A percentile compares a stretch with the other conserved stretches of the same genome.
Evolutionary conservation across 2,329 filamentous ascomycete species (phyloP).

Genomic region (Daldinia eschscholtzii): DNA sequence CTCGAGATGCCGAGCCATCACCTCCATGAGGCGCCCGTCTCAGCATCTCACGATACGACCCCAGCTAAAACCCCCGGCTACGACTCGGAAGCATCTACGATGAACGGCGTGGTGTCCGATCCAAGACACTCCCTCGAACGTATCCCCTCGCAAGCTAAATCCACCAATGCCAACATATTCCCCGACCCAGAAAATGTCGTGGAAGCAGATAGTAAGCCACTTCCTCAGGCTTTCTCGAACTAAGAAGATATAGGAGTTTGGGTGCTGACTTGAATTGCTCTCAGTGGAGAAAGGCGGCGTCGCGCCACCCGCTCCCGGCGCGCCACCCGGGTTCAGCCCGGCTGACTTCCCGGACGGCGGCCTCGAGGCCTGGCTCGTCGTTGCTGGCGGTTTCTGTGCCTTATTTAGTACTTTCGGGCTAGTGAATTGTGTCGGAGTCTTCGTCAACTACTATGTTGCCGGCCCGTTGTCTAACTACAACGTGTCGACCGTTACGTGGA

Average conservation of each 20-base stretch:
- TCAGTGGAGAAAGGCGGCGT: constrained; percentile 53
- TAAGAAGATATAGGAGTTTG: background rate
- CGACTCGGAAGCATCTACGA: constrained; percentile 45
- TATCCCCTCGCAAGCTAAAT: constrained; percentile 47
- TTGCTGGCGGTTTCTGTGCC: constrained; percentile 60
- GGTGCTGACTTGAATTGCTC: constrained; percentile 42
- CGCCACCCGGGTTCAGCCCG: constrained; percentile 55
- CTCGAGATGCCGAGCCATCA: background rate
- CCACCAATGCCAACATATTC: constrained; percentile 40
- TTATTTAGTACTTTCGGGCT: constrained; percentile 57
- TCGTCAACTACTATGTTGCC: constrained; percentile 67
- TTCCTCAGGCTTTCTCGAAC: background rate
- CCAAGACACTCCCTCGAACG: constrained; percentile 42
- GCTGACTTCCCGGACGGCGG: constrained; percentile 72
- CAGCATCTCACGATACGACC: constrained; percentile 10
- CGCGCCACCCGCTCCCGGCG: constrained; percentile 25
- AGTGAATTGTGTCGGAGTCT: constrained; percentile 63
- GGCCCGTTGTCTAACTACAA: constrained; percentile 62
- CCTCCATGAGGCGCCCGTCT: constrained; percentile 1
- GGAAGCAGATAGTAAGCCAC: constrained; percentile 42
- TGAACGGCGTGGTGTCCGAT: constrained; percentile 37
- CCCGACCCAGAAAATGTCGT: constrained; percentile 42
- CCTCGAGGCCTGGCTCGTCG: constrained; percentile 67
- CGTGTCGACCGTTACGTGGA: constrained; percentile 67
- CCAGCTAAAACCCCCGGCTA: constrained; percentile 39